These are phyloP conservation scores for Arabidopsis suecica DNA, from an alignment of 345 rosid genomes.

Conservation along the genomic window DNA sequence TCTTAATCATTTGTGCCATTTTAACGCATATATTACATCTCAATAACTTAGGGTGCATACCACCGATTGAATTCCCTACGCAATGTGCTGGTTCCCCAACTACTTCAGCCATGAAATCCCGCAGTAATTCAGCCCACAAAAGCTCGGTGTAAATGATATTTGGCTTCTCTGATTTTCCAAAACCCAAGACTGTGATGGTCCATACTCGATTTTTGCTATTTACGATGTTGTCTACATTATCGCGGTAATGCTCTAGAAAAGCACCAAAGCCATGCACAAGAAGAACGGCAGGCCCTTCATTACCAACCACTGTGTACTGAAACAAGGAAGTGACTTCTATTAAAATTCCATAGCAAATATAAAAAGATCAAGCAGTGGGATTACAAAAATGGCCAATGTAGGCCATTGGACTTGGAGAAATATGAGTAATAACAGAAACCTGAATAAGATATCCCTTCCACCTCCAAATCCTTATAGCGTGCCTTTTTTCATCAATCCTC, in stretches of 20 bases:
- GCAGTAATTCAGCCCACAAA: constrained; percentile 83
- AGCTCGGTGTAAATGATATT: constrained; percentile 81
- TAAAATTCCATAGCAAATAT: background rate
- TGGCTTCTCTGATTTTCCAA: constrained; percentile 96
- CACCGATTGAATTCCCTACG: constrained; percentile 89
- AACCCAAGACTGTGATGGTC: constrained; percentile 81
- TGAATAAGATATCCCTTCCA: constrained; percentile 85
- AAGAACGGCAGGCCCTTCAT: constrained; percentile 71
- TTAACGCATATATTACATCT: background rate
- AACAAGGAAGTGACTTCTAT: constrained; percentile 34
- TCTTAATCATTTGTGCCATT: background rate
- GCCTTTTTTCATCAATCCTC: constrained; percentile 39
- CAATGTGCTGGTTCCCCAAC: constrained; percentile 85
- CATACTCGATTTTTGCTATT: constrained; percentile 65
- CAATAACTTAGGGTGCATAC: constrained; percentile 48
- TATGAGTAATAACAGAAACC: constrained; percentile 50
- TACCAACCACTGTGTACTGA: constrained; percentile 68
- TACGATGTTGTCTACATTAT: constrained; percentile 62
- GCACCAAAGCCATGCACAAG: constrained; percentile 99
- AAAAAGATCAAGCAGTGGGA: background rate
- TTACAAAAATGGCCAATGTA: constrained; percentile 18
- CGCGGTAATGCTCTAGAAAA: constrained; percentile 84
- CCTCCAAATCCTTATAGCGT: constrained; percentile 67
- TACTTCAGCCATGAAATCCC: constrained; percentile 79
- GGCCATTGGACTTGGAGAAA: background rate